Conservation (phyloP, 2,329 filamentous ascomycete genomes). For the Plectosphaerella plurivora region DNA sequence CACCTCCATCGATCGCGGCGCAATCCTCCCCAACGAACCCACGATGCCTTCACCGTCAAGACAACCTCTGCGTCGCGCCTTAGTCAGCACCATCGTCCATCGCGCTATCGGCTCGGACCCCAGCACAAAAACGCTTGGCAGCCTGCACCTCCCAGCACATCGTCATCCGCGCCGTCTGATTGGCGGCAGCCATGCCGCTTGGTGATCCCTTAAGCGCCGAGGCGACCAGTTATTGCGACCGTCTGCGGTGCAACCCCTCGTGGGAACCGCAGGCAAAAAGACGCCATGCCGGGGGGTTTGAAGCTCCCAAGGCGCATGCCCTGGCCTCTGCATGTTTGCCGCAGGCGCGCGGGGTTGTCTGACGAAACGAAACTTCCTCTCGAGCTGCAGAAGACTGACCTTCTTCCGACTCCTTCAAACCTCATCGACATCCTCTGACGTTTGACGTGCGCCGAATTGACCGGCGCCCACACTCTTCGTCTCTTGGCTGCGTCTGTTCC, state of each 20-base stretch:
- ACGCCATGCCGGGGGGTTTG: constrained; percentile 4
- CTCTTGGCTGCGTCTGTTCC: background rate
- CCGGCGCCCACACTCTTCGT: background rate
- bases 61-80: no score
- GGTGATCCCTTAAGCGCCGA: constrained; percentile 12
- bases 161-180: constrained; percentile 2
- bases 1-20: no score
- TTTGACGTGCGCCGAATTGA: background rate
- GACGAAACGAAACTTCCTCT: background rate
- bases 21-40: no score
- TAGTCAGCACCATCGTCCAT: constrained; percentile 8
- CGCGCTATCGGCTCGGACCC: background rate
- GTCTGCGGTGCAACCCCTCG: constrained; percentile 9
- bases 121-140: no score
- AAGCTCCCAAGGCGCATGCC: background rate
- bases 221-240: constrained; percentile 12
- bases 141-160: background rate
- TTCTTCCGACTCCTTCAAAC: background rate
- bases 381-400: background rate
- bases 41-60: no score
- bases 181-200: constrained; percentile 3
- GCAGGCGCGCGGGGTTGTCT: background rate
- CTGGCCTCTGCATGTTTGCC: background rate
- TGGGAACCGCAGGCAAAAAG: constrained; percentile 8
- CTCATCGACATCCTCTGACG: background rate